Base-by-base conservation (phyloP, 257 asterid genomes). In the Solanum piurae region DNA sequence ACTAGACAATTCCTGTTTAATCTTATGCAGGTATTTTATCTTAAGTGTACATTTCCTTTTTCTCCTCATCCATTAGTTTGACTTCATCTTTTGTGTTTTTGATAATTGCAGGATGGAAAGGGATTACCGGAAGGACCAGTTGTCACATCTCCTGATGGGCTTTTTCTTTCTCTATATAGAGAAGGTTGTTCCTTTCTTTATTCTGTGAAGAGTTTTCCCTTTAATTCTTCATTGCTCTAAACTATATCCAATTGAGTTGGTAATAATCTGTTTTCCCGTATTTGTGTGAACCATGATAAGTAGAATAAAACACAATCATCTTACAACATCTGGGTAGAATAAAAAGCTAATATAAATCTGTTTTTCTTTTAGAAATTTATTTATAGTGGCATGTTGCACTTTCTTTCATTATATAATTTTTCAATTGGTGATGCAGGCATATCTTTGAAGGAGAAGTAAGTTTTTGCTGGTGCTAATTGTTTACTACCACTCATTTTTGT, bases 81-180 rank as follows among this genome's bases (percentile, higher is more conserved):
- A 29, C 68, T 36, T 69, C 58, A 9, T 85, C 29, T 71, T 16
- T 71, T 46, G 55, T 75, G 4, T 82, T 82, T 82, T 52, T 49
- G 20, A 29, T 49, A 49, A 82, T 29, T 86, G 88, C 89, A 95
- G 98, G 97, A 95, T 89, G 98, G 98, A 87, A 92, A 92, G 90
- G 94, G 94, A 75, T 91, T 95, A 84, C 98, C 98, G 11, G 97
- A 93, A 36, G 98, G 98, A 83, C 98, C 98, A 12, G 95, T 95
- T 49, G 92, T 95, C 76, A 94, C 93, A 87, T 95, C 98, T 44
- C 98, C 98, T 3, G 97, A 95, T 87, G 98, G 98, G 71, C 94
- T 95, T 76, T 95, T 95, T 90, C 97, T 95, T 86, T 95, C 98
- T 88, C 90, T 95, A 52, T 95, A 90, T 89, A 94, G 98, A 49